Evolutionary conservation across 495 filamentous ascomycete genomes (phyloP), one percentile per base, ranked within the genome.

Genomic region (Bryoglossum gracile): DNA sequence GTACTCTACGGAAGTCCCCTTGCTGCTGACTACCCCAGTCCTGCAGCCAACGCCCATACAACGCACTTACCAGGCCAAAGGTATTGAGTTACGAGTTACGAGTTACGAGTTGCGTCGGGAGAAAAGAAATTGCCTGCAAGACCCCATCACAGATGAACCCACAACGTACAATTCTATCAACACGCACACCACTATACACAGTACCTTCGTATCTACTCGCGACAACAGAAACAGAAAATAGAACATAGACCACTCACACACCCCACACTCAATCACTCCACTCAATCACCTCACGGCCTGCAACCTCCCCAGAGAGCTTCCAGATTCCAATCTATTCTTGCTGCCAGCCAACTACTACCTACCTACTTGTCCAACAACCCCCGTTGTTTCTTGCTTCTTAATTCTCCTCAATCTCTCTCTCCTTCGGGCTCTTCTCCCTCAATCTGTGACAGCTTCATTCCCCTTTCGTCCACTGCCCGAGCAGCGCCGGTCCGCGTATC

Each of bases 401-500:
- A 38, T 18, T 8, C 35, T 4, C 25, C 14, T 42, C 22, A 10
- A 25, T 10, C 14, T 23, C 23, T 24, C 11, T 25, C 4, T 17
- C 6, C 23, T 9, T 3, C 41, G 23, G 17, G 21, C 2, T 32
- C 18, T n/a, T 43, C 3, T 18, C 10, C 2, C 16, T 50, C 24
- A 36, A 41, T 19, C 47, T 50, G 47, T 30, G 18, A 50, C 38
- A 43, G 14, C 35, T 33, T 16, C 10, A 16, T 13, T 22, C 18
- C 47, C 38, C 26, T 24, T 35, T 50, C 28, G 16, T 17, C 18
- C 28, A 18, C 26, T 8, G 32, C 18, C 44, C 26, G 24, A 42
- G n/a, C n/a, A n/a, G n/a, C 47, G 39, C 46, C 47, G 47, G 47
- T 24, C 47, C 47, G n/a, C 47, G 37, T 28, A 35, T 36, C 26